Conservation (phyloP, 2,329 filamentous ascomycete species). For the Ramichloridium luteum region DNA sequence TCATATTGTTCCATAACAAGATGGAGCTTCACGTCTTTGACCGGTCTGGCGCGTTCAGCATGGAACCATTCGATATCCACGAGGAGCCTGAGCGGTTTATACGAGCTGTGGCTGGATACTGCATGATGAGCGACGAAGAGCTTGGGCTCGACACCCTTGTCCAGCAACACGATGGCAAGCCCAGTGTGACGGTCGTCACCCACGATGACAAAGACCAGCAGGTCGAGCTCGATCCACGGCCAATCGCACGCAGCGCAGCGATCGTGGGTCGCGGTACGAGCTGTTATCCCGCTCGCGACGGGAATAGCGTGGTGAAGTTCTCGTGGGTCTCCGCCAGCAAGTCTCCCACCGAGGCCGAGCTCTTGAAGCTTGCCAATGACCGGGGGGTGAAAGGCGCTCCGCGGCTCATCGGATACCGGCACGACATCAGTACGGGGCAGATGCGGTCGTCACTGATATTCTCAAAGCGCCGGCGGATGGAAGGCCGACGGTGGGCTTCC, state of each 20-base stretch:
- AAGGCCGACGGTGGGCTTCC: neutral
- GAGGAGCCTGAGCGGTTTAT: conserved; percentile 1
- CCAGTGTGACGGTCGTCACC: neutral
- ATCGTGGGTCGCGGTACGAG: neutral
- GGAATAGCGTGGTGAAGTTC: neutral
- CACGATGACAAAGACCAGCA: neutral
- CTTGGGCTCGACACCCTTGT: conserved; percentile 2
- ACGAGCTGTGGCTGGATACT: neutral
- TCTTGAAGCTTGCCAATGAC: conserved; percentile 1
- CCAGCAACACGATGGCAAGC: neutral
- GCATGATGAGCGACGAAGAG: conserved; percentile 4
- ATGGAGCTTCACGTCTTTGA: conserved; percentile 2
- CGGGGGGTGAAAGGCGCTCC: neutral
- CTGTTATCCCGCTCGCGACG: conserved; percentile 1
- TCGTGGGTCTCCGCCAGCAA: conserved; percentile 1
- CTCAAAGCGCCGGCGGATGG: conserved; percentile 1
- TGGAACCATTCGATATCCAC: conserved; percentile 1
- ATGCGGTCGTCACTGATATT: neutral
- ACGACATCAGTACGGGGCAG: neutral
- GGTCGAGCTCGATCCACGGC: neutral
- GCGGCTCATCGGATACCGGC: conserved; percentile 1
- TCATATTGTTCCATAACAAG: conserved; percentile 1
- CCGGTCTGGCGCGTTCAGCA: conserved; percentile 1
- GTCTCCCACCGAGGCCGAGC: neutral
- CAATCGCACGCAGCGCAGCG: neutral